Evolutionary conservation across 2,329 filamentous ascomycete genomes (phyloP).

Genomic region (Aspergillus sp.): DNA sequence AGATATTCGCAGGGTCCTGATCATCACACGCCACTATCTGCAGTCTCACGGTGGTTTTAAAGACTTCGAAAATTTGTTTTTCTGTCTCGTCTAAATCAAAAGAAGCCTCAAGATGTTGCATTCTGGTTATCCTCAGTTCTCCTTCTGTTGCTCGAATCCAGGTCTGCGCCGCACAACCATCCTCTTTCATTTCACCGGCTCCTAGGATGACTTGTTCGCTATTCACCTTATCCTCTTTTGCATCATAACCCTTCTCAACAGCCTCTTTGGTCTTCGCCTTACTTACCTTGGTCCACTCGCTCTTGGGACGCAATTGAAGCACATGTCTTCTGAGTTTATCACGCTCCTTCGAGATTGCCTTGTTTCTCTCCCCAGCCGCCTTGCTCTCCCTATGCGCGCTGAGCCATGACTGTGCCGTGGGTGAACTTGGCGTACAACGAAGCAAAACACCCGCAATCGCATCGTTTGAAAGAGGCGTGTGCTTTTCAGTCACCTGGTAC

Average conservation of each 20-base stretch:
- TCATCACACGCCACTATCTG: background rate
- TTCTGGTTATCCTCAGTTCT: too few relatives aligned
- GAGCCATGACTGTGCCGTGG: conserved; percentile 22
- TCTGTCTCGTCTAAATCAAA: background rate
- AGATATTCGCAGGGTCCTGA: background rate
- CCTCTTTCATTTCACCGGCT: background rate
- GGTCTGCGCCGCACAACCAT: background rate
- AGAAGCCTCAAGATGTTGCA: background rate
- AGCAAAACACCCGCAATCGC: conserved; percentile 21
- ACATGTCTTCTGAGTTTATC: conserved; percentile 12
- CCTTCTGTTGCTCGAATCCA: background rate
- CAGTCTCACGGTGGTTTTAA: background rate
- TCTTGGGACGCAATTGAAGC: conserved; percentile 8
- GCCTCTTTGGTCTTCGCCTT: conserved; percentile 2
- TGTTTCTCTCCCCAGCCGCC: background rate
- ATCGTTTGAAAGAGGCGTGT: conserved; percentile 13
- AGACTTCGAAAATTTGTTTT: background rate
- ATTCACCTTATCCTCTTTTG: background rate
- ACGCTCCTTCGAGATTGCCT: background rate
- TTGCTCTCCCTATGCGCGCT: conserved; percentile 17
- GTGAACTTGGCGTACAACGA: conserved; percentile 17
- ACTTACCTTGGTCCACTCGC: background rate
- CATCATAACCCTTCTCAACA: background rate
- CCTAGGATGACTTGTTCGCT: background rate
- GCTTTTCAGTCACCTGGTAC: background rate